Base-by-base conservation (phyloP, 2,329 filamentous ascomycete genomes). In the Dryadomyces sulphureus region DNA sequence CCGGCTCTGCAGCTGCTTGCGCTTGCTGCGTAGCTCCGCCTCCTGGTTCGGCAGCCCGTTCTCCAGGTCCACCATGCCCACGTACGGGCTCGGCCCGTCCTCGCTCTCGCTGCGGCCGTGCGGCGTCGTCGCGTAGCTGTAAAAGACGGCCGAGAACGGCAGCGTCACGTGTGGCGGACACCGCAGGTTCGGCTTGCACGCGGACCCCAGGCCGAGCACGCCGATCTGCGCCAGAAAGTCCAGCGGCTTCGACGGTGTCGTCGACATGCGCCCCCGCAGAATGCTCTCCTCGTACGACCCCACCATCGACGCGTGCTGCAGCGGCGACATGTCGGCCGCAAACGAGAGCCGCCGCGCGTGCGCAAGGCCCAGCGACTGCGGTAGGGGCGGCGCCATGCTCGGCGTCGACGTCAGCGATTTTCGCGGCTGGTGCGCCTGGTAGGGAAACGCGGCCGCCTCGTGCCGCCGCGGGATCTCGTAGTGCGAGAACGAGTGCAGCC, bases 261-360 rank as follows among this genome's bases (percentile, higher is more conserved):
- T 95, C 24, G 92, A 96, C 92, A 98, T 98, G 51, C 92, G 79
- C 35, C 92, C 92, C 41, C 87, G 79, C 2, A 98, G 68, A 49
- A 98, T 95, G 24, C 88, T 95, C 64, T 98, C 92, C 62, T 98
- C 92, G 55, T 95, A 98, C 2, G 90, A 95, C 2, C 92, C 92
- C 2, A 96, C 90, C 84, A 98, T 93, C 4, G 89, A 89, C 8
- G 90, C 89, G 62, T 93, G 87, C 47, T 90, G 84, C 24, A 92
- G 67, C 4, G 86, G 81, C 3, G 86, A 87, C 3, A 70, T 66
- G 40, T 94, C 89, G 0, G 81, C 79, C 16, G 76, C 73, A 40
- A 85, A 68, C 0, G 89, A 95, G 0, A 81, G 79, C 8, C 75
- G 68, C 38, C 87, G 72, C 3, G 77, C 67, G 4, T 72, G 69